These are phyloP conservation scores for Mycena indigotica DNA, from an alignment of 768 basidiomycete species.

Conservation along the genomic window DNA sequence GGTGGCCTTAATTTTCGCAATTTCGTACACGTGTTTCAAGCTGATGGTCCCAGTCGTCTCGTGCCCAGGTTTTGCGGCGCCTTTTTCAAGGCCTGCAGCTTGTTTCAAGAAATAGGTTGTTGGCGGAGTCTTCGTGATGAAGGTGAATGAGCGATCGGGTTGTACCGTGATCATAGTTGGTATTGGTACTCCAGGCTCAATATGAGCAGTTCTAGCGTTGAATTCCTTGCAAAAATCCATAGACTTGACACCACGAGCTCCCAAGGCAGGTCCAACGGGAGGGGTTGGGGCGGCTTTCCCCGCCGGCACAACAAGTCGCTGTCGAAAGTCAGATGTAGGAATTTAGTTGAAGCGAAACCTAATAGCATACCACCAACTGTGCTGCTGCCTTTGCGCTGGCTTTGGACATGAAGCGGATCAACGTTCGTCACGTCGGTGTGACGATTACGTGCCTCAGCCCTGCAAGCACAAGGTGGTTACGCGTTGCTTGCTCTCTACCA, in stretches of 20 bases:
- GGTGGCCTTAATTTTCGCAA: slow-evolving; percentile 92
- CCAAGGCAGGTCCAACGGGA: slow-evolving; percentile 95
- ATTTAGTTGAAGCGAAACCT: too few species aligned
- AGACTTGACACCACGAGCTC: slow-evolving; percentile 96
- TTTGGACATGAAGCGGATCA: slow-evolving; percentile 9
- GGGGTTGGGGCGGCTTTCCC: slow-evolving; percentile 96
- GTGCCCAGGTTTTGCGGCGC: slow-evolving; percentile 80
- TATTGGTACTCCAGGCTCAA: slow-evolving; percentile 80
- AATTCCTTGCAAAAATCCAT: slow-evolving; percentile 99
- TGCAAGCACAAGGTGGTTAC: too few species aligned
- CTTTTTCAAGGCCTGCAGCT: slow-evolving; percentile 88
- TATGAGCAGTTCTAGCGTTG: slow-evolving; percentile 93
- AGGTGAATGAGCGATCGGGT: slow-evolving; percentile 94
- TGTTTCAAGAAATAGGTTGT: slow-evolving; percentile 89
- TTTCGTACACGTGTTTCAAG: slow-evolving; percentile 98
- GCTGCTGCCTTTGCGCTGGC: slow-evolving; percentile 57
- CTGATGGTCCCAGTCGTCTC: slow-evolving; percentile 79
- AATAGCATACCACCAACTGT: slow-evolving; percentile 76
- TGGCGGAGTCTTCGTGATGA: slow-evolving; percentile 90
- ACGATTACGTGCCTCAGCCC: too few species aligned
- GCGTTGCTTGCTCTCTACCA: slow-evolving; percentile 31
- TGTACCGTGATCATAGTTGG: slow-evolving; percentile 94
- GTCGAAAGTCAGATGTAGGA: slow-evolving; percentile 19
- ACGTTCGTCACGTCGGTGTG: too few species aligned
- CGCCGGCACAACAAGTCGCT: slow-evolving; percentile 88